Evolutionary conservation across 2,329 filamentous ascomycete genomes (phyloP).

Genomic region (Lithohypha guttulata): DNA sequence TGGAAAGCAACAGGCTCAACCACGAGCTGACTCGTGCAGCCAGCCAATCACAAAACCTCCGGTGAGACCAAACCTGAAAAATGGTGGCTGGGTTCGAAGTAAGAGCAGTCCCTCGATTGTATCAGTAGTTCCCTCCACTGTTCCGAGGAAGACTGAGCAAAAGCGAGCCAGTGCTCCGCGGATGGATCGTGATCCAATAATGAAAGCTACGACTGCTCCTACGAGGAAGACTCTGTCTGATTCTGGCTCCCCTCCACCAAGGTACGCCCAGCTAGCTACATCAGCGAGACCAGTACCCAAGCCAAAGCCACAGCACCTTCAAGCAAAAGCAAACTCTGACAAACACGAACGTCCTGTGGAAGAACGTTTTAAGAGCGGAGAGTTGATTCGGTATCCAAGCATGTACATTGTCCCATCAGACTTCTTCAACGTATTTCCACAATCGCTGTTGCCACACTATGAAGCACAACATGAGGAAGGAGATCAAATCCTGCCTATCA

Average conservation of each 20-base stretch:
- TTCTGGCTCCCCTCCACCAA: not conserved
- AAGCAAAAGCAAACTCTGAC: not conserved
- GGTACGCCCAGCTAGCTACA: not conserved
- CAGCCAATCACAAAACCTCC: constrained; percentile 11
- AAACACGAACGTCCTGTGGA: too few species aligned
- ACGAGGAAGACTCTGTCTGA: not conserved
- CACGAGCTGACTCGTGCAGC: constrained; percentile 5
- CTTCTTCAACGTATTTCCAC: constrained; percentile 11
- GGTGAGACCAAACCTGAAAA: constrained; percentile 11
- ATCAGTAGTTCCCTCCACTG: constrained; percentile 11
- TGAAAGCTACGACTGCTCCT: not conserved
- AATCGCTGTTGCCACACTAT: not conserved
- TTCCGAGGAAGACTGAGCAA: constrained; percentile 3
- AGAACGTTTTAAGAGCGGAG: not conserved
- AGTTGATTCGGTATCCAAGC: constrained; percentile 11
- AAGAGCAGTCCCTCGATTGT: constrained; percentile 19
- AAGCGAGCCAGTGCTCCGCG: constrained; percentile 5
- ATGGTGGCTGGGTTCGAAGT: constrained; percentile 20
- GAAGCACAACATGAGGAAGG: not conserved
- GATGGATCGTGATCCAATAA: not conserved
- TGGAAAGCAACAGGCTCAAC: constrained; percentile 8
- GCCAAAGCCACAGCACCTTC: constrained; percentile 5
- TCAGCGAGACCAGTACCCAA: not conserved
- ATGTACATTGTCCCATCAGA: constrained; percentile 18
- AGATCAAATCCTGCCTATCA: not conserved